Evolutionary conservation across 2,329 filamentous ascomycete species (phyloP).

Genomic region (Ascochyta fabae): DNA sequence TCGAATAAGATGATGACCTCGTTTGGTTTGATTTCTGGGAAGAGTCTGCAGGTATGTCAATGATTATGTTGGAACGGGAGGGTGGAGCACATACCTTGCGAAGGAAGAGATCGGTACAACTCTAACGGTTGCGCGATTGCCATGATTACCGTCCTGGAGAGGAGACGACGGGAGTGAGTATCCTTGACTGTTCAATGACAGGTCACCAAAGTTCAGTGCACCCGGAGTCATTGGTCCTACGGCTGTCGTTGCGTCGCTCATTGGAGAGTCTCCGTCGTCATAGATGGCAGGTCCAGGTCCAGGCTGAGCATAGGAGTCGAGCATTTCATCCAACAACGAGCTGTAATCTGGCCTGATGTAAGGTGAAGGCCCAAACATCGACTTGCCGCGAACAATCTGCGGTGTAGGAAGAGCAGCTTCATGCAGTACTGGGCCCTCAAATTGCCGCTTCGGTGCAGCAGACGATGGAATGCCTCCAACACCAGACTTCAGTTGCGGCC

Average conservation of each 20-base stretch:
- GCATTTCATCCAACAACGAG: background rate
- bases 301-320: background rate
- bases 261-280: slow-evolving; percentile 3
- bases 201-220: slow-evolving; percentile 19
- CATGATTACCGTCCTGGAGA: background rate
- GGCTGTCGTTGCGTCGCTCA: background rate
- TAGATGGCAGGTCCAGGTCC: slow-evolving; percentile 5
- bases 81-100: slow-evolving; percentile 8
- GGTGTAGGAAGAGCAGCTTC: slow-evolving; percentile 1
- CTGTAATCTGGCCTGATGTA: background rate
- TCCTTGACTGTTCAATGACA: slow-evolving; percentile 16
- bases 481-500: background rate
- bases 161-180: background rate
- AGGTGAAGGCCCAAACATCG: slow-evolving; percentile 7
- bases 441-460: background rate
- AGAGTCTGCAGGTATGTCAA: slow-evolving; percentile 15
- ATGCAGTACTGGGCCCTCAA: background rate
- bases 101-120: slow-evolving; percentile 7
- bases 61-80: background rate
- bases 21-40: slow-evolving; percentile 14
- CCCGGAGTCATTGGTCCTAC: slow-evolving; percentile 13
- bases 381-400: slow-evolving; percentile 1
- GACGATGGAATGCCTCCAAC: background rate
- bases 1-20: slow-evolving; percentile 28
- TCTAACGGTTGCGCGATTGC: slow-evolving; percentile 17